Conservation (phyloP, 768 basidiomycete genomes). For the Leccinellum luteum region DNA sequence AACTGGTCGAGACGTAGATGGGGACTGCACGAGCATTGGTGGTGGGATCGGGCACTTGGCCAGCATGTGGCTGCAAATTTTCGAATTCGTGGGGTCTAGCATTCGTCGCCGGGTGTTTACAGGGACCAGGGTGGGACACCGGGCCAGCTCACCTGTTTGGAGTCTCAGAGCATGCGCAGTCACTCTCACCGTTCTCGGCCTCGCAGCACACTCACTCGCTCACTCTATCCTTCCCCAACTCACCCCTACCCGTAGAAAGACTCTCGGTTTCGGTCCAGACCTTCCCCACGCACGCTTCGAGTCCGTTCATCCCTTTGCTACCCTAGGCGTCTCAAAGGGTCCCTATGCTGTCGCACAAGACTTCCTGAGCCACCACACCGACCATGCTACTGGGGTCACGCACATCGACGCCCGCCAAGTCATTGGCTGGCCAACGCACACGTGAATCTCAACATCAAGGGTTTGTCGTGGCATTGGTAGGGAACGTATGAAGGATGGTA, state of each 20-base stretch:
- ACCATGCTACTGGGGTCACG: slow-evolving; percentile 79
- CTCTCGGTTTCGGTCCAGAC: slow-evolving; percentile 83
- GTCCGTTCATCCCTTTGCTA: slow-evolving; percentile 38
- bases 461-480: too few relatives aligned
- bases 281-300: slow-evolving; percentile 71
- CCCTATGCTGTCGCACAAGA: slow-evolving; percentile 60
- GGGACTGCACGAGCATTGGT: slow-evolving; percentile 63
- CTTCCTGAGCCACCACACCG: slow-evolving; percentile 63
- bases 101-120: not conserved
- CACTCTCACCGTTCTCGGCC: slow-evolving; percentile 56
- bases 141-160: not conserved
- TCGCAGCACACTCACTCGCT: slow-evolving; percentile 55
- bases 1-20: slow-evolving; percentile 57
- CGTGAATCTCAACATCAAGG: slow-evolving; percentile 92
- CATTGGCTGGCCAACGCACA: slow-evolving; percentile 82
- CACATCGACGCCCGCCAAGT: slow-evolving; percentile 88
- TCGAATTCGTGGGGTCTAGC: slow-evolving; percentile 50
- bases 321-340: slow-evolving; percentile 41
- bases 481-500: too few relatives aligned
- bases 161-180: slow-evolving; percentile 51
- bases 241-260: slow-evolving; percentile 57
- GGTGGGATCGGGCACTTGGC: slow-evolving; percentile 48
- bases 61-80: slow-evolving; percentile 62
- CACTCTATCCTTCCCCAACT: slow-evolving; percentile 31
- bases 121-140: not conserved